phyloP scores from a whole-genome alignment of 345 rosid species.

The Syzygium jambos region DNA sequence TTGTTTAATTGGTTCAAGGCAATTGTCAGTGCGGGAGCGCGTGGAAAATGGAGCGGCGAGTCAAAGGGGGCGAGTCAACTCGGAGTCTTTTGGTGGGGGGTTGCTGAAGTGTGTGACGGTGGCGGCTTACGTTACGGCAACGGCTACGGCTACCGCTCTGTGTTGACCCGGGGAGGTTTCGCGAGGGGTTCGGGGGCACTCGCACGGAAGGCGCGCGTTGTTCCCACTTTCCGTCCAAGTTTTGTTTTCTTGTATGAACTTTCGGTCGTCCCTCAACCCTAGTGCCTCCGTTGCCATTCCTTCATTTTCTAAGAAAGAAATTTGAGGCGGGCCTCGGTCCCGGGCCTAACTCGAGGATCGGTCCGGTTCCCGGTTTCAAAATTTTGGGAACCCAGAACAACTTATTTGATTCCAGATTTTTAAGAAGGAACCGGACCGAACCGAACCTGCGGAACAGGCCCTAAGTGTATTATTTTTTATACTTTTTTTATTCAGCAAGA shows the following conservation, averaged over 20 bases:
- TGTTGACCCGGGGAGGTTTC: not conserved
- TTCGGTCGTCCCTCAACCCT: not conserved
- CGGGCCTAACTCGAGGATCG: too few relatives aligned
- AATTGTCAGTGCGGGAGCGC: not conserved
- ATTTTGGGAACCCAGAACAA: too few relatives aligned
- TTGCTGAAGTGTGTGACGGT: too few relatives aligned
- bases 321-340: too few relatives aligned
- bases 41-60: not conserved
- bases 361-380: too few relatives aligned
- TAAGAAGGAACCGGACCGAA: too few relatives aligned
- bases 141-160: not conserved
- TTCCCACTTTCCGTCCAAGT: not conserved
- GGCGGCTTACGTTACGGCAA: not conserved
- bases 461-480: too few relatives aligned
- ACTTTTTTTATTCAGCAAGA: too few relatives aligned
- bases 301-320: not conserved
- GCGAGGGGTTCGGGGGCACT: not conserved
- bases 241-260: not conserved
- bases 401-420: too few relatives aligned
- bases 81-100: not conserved
- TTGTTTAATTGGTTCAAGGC: not conserved
- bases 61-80: not conserved
- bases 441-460: too few relatives aligned
- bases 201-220: not conserved
- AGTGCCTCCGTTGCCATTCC: not conserved